Conservation (phyloP, 768 basidiomycete genomes). For the Boletus rufocinnamomeus region DNA sequence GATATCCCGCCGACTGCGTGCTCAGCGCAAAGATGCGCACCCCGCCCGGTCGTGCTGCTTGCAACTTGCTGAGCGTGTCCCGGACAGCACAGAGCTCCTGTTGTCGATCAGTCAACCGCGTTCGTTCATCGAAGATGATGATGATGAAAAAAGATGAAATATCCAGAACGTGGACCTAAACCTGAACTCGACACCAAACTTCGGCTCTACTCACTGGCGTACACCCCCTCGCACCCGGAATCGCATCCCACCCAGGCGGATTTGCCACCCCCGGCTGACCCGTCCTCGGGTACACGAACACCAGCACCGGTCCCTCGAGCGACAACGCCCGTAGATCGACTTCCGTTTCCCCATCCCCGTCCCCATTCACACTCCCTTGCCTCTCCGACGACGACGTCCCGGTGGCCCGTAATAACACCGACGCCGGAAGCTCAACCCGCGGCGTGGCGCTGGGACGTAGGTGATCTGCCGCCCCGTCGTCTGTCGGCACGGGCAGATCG, state of each 20-base stretch:
- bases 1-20: conserved; percentile 22
- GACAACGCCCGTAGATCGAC: conserved; percentile 19
- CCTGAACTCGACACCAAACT: too few species aligned
- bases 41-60: neutral
- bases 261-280: conserved; percentile 18
- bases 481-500: conserved; percentile 11
- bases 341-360: neutral
- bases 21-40: conserved; percentile 23
- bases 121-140: neutral
- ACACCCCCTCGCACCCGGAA: conserved; percentile 27
- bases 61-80: conserved; percentile 12
- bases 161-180: too few species aligned
- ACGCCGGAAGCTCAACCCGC: conserved; percentile 4
- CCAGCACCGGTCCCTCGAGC: conserved; percentile 21
- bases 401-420: conserved; percentile 11
- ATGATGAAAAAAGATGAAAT: neutral
- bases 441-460: neutral
- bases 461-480: conserved; percentile 21
- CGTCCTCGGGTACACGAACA: conserved; percentile 28
- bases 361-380: too few species aligned
- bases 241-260: conserved; percentile 24
- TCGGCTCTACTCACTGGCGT: conserved; percentile 17
- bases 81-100: conserved; percentile 25
- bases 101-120: neutral
- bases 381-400: neutral